Evolutionary conservation across 2,329 filamentous ascomycete genomes (phyloP), one percentile per base, ranked within the genome.

Genomic region (Diaporthe citri): DNA sequence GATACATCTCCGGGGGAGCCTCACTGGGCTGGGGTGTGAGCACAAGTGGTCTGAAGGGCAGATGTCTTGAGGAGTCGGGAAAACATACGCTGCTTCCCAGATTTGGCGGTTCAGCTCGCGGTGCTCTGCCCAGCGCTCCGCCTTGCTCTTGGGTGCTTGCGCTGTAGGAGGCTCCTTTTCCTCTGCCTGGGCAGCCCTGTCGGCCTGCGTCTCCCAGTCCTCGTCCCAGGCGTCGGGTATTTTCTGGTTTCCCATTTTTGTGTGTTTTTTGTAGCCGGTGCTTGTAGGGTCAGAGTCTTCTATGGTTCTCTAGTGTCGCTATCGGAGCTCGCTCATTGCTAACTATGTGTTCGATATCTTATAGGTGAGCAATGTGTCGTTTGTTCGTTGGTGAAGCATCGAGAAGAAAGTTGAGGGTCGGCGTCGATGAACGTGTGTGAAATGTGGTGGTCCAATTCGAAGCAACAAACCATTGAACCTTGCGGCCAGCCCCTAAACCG

Each of bases 171-270:
- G 79, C n/a, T 83, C 78, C 71, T 85, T 85, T 76, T 84, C 82
- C 48, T 81, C 80, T 64, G 83, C 81, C 31, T 86, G 82, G 56
- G 83, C 82, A 39, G 83, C 79, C 74, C 82, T 88, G 82, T 97
- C 95, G 74, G 94, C 95, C 81, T 93, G 90, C 8, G 87, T 85
- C 82, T 96, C 94, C 95, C 96, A 98, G 81, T 98, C 94, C 79
- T 97, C 89, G 46, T 96, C 95, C 96, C 96, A 98, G 28, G 95
- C 96, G 82, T 95, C 91, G 51, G 94, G 92, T 75, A 93, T 83
- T 31, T 83, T 84, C 64, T 79, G 87, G 85, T 86, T 86, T 78
- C 81, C 80, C 87, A 87, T 88, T 82, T 84, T 86, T 79, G 34
- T 67, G 12, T 51, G 13, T 28, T 36, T 52, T 64, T 64, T 52